phyloP scores from a whole-genome alignment of 768 basidiomycete species.

The Tephrocybe rancida region DNA sequence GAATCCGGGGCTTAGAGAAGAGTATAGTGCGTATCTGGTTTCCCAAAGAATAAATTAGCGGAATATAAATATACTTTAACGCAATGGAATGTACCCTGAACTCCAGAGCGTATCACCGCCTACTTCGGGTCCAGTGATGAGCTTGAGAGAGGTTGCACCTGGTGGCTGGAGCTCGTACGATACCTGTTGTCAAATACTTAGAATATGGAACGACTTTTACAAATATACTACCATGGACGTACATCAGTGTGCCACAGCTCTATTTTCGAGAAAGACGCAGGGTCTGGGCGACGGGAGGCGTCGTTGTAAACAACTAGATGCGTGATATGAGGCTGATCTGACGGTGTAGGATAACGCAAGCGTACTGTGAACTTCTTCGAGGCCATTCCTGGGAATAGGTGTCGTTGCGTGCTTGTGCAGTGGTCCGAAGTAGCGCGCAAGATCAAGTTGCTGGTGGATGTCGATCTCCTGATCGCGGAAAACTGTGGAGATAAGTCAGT shows the following conservation, averaged over 20 bases:
- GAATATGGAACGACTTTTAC: background rate
- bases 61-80: background rate
- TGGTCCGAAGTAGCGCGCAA: conserved; percentile 72
- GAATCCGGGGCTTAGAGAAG: conserved; percentile 73
- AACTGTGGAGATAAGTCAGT: conserved; percentile 40
- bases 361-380: conserved; percentile 77
- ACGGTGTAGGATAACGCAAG: conserved; percentile 8
- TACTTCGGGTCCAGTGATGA: conserved; percentile 67
- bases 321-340: conserved; percentile 5
- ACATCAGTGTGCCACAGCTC: conserved; percentile 88
- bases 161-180: conserved; percentile 87
- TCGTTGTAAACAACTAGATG: conserved; percentile 71
- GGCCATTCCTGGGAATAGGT: conserved; percentile 70
- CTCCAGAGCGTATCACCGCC: conserved; percentile 86
- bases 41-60: background rate
- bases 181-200: conserved; percentile 32
- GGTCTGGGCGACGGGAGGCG: conserved; percentile 60
- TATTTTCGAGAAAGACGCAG: conserved; percentile 65
- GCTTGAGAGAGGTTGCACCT: conserved; percentile 73
- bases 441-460: conserved; percentile 70
- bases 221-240: conserved; percentile 4
- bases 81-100: conserved; percentile 55
- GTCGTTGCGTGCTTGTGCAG: conserved; percentile 86
- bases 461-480: conserved; percentile 75
- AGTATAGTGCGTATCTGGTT: conserved; percentile 78